Evolutionary conservation across 176 grass and related monocot genomes (phyloP).

Genomic region (Aechmea fasciata): DNA sequence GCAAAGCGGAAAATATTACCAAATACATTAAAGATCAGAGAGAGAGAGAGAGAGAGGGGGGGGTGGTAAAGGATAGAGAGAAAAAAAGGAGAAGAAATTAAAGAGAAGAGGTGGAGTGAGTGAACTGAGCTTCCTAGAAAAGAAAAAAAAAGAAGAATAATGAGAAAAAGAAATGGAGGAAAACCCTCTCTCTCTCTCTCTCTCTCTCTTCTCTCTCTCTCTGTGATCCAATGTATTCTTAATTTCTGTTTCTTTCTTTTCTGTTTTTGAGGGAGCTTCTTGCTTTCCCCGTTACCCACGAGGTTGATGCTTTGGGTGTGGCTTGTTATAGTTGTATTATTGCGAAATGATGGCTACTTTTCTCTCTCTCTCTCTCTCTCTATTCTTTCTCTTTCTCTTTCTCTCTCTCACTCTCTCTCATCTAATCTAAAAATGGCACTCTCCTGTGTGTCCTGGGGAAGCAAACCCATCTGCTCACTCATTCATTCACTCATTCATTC

Average conservation of each 20-base stretch:
- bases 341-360: constrained; percentile 28
- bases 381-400: not conserved
- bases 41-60: not conserved
- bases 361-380: not conserved
- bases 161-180: not conserved
- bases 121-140: constrained; percentile 8
- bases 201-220: not conserved
- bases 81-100: not conserved
- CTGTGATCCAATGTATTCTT: not conserved
- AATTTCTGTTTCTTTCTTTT: not conserved
- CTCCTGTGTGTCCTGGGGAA: not conserved
- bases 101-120: not conserved
- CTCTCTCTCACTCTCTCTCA: not conserved
- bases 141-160: not conserved
- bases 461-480: constrained; percentile 8
- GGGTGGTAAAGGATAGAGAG: not conserved
- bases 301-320: constrained; percentile 15
- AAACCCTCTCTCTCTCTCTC: not conserved
- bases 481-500: not conserved
- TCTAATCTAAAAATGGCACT: not conserved
- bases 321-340: constrained; percentile 1
- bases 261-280: not conserved
- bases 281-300: not conserved
- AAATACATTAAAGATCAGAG: not conserved
- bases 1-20: not conserved